These are phyloP conservation scores for Colletotrichum sp. DNA, from an alignment of 2,329 filamentous ascomycete genomes.

Conservation along the genomic window DNA sequence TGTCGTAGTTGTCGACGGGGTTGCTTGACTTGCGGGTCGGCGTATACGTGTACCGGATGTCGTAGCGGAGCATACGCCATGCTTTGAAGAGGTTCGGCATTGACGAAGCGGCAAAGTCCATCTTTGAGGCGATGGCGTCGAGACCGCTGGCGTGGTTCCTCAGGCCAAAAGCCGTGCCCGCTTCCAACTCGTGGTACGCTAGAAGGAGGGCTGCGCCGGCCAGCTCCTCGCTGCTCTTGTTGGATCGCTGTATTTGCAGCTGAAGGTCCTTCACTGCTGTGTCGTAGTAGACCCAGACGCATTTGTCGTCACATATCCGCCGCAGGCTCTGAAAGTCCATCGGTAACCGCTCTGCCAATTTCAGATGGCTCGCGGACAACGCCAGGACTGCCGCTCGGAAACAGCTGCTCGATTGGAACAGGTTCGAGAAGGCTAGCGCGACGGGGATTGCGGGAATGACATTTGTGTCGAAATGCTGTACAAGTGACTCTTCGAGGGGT, in stretches of 20 bases:
- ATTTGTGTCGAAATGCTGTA: conserved; percentile 7
- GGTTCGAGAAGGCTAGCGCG: neutral
- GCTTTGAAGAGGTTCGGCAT: conserved; percentile 14
- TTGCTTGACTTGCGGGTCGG: neutral
- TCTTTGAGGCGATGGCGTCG: neutral
- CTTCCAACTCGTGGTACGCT: conserved; percentile 9
- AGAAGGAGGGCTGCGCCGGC: conserved; percentile 5
- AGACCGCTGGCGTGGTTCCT: neutral
- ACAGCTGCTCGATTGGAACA: conserved; percentile 1
- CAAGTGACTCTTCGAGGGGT: neutral
- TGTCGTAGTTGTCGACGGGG: neutral
- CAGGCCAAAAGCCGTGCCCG: neutral
- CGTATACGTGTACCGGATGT: neutral
- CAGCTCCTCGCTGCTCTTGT: neutral
- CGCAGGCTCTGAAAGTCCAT: neutral
- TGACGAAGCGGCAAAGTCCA: neutral
- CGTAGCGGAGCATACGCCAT: conserved; percentile 12
- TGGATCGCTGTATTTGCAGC: neutral
- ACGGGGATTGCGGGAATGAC: neutral
- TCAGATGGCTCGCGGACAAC: conserved; percentile 4
- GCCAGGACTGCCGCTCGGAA: conserved; percentile 3
- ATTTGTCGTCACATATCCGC: neutral
- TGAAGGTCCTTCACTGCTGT: neutral
- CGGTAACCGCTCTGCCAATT: neutral
- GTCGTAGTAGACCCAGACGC: conserved; percentile 2